A percentile compares a stretch with the other conserved stretches of the same genome.
Conservation (phyloP, 2,329 filamentous ascomycete genomes). For the Amesomyces nigricolor region DNA sequence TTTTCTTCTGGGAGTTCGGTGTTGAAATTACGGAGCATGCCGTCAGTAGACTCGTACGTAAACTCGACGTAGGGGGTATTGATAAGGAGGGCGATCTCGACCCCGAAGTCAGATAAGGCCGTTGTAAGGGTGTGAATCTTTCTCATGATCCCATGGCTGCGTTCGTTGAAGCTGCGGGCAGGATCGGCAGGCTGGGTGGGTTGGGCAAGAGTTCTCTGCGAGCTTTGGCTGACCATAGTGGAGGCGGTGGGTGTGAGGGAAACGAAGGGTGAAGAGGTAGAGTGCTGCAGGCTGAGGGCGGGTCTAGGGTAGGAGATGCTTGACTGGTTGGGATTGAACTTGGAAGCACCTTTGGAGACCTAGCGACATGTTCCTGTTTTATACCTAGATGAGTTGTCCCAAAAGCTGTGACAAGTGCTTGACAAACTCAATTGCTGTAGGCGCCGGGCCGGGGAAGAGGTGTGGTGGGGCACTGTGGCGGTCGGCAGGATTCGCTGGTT, state of each 20-base stretch:
- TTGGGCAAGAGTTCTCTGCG: conserved; percentile 1
- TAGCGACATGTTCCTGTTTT: conserved; percentile 7
- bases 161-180: neutral
- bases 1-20: conserved; percentile 1
- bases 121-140: conserved; percentile 3
- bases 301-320: neutral
- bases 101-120: neutral
- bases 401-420: conserved; percentile 1
- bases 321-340: neutral
- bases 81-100: conserved; percentile 1
- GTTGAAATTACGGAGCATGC: conserved; percentile 1
- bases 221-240: conserved; percentile 4
- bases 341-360: neutral
- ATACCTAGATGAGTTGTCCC: neutral
- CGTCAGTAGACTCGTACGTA: conserved; percentile 2
- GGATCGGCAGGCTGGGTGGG: neutral
- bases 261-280: neutral
- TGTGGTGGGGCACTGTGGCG: neutral
- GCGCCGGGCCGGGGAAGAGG: neutral
- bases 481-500: conserved; percentile 2
- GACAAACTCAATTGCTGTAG: conserved; percentile 1
- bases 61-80: neutral
- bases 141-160: neutral
- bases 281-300: neutral
- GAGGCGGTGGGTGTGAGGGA: neutral